Base-by-base conservation (phyloP, 306 rosid species). In the Dicorynia guianensis region DNA sequence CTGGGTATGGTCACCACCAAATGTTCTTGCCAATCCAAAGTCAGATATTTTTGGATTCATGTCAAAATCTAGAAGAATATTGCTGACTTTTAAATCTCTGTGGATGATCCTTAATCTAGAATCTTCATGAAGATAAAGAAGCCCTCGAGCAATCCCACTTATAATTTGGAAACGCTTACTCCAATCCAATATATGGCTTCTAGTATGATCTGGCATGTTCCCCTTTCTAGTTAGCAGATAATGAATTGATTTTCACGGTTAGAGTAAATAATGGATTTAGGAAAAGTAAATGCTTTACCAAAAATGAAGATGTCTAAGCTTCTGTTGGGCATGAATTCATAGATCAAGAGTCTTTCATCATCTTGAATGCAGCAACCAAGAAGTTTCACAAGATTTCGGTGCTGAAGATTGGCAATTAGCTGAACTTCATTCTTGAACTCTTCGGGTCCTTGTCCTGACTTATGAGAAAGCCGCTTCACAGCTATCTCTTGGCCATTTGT, bases 281-380 rank as follows among this genome's bases (percentile, higher is more conserved):
- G 20, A 6, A n/a, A 20, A 71, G 46, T n/a, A 48, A 59, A 72
- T 46, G 38, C 79, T 12, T 69, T 25, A 92, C 96, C 93, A 75
- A 92, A 92, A 30, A 92, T 83, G 34, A 86, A 85, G 76, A 13
- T 59, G 86, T 91, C 92, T 80, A 92, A 70, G 81, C 97, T 89
- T 80, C 72, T 74, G 47, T 87, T 91, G 4, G 79, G 78, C 93
- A 91, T 72, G 83, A 77, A 87, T 79, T 91, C 96, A 35, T 87
- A 91, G 17, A 91, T 61, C 63, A 91, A 59, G 42, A 87, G 47
- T 47, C 76, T 89, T 58, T 90, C 93, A 1, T 74, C 88, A 12
- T 55, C 63, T 5, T 90, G 77, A 71, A 86, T 64, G 83, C 91
- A 88, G 25, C 84, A 90, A 0, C 93, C 96, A 49, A 88, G 71